Evolutionary conservation across 225 moss, liverwort and hornwort genomes (phyloP), one percentile per base, ranked within the genome.

Genomic region (Antitrichia curtipendula): DNA sequence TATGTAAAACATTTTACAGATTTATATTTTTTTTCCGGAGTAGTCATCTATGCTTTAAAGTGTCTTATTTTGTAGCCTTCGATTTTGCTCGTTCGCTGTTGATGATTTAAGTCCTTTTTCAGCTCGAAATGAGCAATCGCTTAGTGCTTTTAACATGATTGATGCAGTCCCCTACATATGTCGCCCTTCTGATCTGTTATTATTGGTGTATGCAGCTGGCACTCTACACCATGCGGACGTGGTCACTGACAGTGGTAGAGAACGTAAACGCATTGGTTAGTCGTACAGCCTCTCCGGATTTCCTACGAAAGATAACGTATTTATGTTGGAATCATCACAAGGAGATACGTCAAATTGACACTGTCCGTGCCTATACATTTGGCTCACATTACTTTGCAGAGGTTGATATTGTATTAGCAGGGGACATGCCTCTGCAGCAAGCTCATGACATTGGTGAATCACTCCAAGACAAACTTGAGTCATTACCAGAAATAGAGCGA

Each of bases 251-350:
- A 40, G 98, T 95, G 43, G 14, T 95, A 8, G 96, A 98, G 87
- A 96, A 98, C 64, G 96, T 98, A n/a, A 95, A 96, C 63, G 96
- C 96, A 16, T 79, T 98, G 82, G 94, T 96, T 31, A 96, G 98
- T 77, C 94, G 96, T 80, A 96, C 98, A 16, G 98, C 98, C 38
- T 89, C 96, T 59, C 98, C 98, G 11, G 96, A 98, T 59, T 98
- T 92, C 80, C 81, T 98, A 41, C 93, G 94, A 50, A 98, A 98
- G 86, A 56, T 98, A 49, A 98, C 98, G 1, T 98, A 98, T 78
- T 88, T 98, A 16, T 96, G 96, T 61, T 98, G 98, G 98, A 98
- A 98, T 74, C 98, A 98, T 83, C 94, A 96, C 92, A 95, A 96
- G 89, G 94, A 95, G 80, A 98, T 98, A 45, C 94, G 91, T 16